A percentile compares a stretch with the other conserved stretches of the same genome.
phyloP scores from a whole-genome alignment of 371 early-diverging fungal species.

The Batkoa obscura region DNA sequence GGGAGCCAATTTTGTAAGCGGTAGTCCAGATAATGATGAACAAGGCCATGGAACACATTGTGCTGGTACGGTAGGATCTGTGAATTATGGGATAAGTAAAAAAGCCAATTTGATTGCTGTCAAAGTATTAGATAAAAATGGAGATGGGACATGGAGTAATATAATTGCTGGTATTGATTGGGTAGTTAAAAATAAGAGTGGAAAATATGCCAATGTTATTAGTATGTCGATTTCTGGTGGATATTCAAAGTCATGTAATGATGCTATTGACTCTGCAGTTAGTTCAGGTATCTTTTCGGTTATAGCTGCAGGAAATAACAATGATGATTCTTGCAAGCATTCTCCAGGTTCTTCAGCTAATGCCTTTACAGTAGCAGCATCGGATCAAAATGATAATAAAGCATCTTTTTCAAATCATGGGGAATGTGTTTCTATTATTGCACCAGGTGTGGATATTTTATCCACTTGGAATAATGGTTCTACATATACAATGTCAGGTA shows the following conservation, averaged over 20 bases:
- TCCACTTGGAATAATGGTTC: neutral
- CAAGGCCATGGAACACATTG: constrained; percentile 47
- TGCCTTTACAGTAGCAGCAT: constrained; percentile 80
- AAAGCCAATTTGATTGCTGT: constrained; percentile 46
- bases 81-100: constrained; percentile 51
- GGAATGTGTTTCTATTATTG: constrained; percentile 49
- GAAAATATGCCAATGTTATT: constrained; percentile 1
- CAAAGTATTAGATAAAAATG: constrained; percentile 15
- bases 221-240: neutral
- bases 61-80: constrained; percentile 47
- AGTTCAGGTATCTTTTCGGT: constrained; percentile 27
- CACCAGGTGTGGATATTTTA: constrained; percentile 33
- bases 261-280: neutral
- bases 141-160: constrained; percentile 8
- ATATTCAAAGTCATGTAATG: neutral
- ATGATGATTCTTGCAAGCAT: constrained; percentile 57
- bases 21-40: constrained; percentile 23
- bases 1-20: too few relatives aligned
- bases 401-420: constrained; percentile 62
- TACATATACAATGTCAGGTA: constrained; percentile 16
- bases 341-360: constrained; percentile 68
- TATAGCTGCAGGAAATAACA: constrained; percentile 38
- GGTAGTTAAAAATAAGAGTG: constrained; percentile 8
- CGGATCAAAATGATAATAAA: constrained; percentile 42
- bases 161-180: constrained; percentile 17